Percentiles rank a stretch among this genome's conserved stretches.
Conservation (phyloP, 441 rosid genomes). For the Lepidium campestre region DNA sequence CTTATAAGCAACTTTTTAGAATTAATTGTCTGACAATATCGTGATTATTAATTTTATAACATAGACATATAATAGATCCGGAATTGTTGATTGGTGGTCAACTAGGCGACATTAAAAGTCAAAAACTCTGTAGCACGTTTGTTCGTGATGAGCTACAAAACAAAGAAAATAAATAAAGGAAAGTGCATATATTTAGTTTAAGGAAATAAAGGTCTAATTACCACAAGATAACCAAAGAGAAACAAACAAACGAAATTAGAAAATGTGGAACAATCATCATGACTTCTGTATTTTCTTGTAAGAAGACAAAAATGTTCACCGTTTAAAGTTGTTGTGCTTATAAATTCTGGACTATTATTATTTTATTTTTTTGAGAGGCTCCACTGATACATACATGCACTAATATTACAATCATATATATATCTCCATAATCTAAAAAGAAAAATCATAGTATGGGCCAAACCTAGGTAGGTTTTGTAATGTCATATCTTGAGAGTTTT, state of each 20-base stretch:
- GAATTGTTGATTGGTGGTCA: not conserved
- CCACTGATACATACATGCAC: too few species aligned
- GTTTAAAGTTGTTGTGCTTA: not conserved
- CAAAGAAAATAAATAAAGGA: not conserved
- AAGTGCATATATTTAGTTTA: not conserved
- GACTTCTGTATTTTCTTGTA: not conserved
- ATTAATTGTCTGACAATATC: not conserved
- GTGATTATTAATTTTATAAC: not conserved
- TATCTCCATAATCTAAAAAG: too few species aligned
- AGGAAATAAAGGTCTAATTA: not conserved
- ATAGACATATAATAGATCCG: not conserved
- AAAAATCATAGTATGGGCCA: not conserved
- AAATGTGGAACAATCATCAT: not conserved
- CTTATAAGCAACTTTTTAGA: not conserved
- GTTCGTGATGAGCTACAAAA: not conserved
- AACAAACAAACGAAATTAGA: not conserved
- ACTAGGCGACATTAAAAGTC: constrained; percentile 9
- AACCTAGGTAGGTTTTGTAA: not conserved
- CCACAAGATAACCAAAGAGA: not conserved
- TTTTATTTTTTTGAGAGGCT: too few species aligned
- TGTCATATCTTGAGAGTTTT: not conserved
- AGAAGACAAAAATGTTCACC: not conserved
- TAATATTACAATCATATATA: too few species aligned
- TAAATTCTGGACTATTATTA: not conserved
- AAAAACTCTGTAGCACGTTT: constrained; percentile 10